Evolutionary conservation across 352 stramenopile species (phyloP).

Genomic region (Pythium biforme): DNA sequence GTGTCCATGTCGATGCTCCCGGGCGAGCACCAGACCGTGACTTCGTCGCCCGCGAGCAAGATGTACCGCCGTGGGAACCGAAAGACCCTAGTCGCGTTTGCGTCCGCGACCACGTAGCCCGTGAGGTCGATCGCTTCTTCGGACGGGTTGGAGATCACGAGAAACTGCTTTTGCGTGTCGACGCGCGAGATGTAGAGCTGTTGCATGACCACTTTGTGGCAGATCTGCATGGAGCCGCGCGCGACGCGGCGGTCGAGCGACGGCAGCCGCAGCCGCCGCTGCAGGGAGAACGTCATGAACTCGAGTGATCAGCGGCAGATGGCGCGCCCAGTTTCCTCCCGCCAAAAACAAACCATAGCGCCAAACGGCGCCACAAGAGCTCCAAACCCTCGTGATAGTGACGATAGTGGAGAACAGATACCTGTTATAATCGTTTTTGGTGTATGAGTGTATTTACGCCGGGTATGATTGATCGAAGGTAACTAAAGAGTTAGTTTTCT

Average conservation of each 20-base stretch:
- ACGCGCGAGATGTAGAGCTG: conserved; percentile 83
- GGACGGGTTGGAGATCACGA: conserved; percentile 83
- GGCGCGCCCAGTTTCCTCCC: conserved; percentile 11
- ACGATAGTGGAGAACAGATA: background rate
- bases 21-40: conserved; percentile 79
- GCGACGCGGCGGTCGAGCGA: conserved; percentile 66
- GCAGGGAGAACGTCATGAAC: conserved; percentile 58
- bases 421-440: too few species aligned
- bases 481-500: too few species aligned
- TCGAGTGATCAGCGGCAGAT: background rate
- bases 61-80: conserved; percentile 67
- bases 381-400: background rate
- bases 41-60: conserved; percentile 69
- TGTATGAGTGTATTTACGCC: background rate
- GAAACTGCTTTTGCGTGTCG: conserved; percentile 70
- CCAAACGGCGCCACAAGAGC: conserved; percentile 8
- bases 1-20: conserved; percentile 63
- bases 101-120: conserved; percentile 54
- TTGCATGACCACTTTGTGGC: conserved; percentile 82
- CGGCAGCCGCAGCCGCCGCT: conserved; percentile 60
- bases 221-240: conserved; percentile 80
- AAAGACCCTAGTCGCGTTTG: conserved; percentile 50
- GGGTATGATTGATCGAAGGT: too few species aligned
- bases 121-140: conserved; percentile 68
- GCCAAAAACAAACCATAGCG: conserved; percentile 9